phyloP scores from a whole-genome alignment of 1,139 yeast genomes.

The Hansenula lynferdii region DNA sequence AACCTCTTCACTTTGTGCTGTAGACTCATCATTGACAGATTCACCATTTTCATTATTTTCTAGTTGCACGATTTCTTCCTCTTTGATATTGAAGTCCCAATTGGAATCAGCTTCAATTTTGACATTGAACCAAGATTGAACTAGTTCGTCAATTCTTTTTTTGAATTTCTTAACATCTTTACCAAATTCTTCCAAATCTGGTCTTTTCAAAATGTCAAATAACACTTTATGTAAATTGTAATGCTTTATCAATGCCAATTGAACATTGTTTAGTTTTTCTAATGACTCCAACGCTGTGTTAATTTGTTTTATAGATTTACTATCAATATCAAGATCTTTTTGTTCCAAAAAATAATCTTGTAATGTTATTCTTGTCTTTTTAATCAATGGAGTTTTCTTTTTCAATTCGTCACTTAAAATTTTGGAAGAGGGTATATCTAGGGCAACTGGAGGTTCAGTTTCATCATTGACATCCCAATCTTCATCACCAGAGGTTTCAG shows the following conservation, averaged over 20 bases:
- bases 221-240: slow-evolving; percentile 27
- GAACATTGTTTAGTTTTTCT: slow-evolving; percentile 9
- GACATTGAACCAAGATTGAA: slow-evolving; percentile 17
- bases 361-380: slow-evolving; percentile 13
- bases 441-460: slow-evolving; percentile 15
- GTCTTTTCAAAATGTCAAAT: slow-evolving; percentile 27
- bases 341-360: slow-evolving; percentile 9
- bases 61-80: slow-evolving; percentile 10
- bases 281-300: slow-evolving; percentile 5
- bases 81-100: slow-evolving; percentile 20
- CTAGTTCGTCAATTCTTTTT: slow-evolving; percentile 17
- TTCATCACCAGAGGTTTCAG: slow-evolving; percentile 19
- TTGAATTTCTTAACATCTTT: slow-evolving; percentile 13
- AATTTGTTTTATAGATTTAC: slow-evolving; percentile 1
- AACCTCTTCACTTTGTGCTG: slow-evolving; percentile 16
- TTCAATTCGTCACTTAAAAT: slow-evolving; percentile 11
- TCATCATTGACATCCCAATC: slow-evolving; percentile 20
- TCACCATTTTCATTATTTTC: slow-evolving; percentile 14
- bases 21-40: no score
- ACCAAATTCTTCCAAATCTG: slow-evolving; percentile 20
- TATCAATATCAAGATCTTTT: slow-evolving; percentile 7
- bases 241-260: slow-evolving; percentile 22
- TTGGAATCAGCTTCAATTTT: slow-evolving; percentile 14
- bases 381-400: slow-evolving; percentile 13
- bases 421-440: slow-evolving; percentile 15